These are phyloP conservation scores for Bolboschoenoplectus hybrid DNA, from an alignment of 202 grass and related monocot species.

Conservation along the genomic window DNA sequence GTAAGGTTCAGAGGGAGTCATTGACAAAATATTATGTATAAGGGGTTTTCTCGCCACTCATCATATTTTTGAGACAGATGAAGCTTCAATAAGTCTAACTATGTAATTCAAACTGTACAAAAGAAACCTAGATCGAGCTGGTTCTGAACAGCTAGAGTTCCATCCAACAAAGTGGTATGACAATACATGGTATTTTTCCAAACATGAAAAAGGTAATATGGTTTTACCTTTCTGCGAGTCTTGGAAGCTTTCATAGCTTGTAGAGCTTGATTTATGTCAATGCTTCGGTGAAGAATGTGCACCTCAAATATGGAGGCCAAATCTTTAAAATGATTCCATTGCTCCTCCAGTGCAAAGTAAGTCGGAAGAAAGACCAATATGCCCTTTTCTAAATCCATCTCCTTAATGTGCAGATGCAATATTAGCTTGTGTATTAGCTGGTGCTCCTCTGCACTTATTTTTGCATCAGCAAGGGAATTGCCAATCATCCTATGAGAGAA, in stretches of 20 bases:
- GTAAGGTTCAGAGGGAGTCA: not conserved
- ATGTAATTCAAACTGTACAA: not conserved
- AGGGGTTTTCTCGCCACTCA: not conserved
- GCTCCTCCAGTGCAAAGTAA: conserved; percentile 84
- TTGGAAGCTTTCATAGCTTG: conserved; percentile 70
- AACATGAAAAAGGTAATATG: conserved; percentile 8
- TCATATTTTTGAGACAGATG: conserved; percentile 6
- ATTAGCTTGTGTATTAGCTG: conserved; percentile 69
- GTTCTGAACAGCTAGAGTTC: conserved; percentile 8
- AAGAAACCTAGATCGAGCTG: not conserved
- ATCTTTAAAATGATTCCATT: conserved; percentile 65
- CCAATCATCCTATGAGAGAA: conserved; percentile 46
- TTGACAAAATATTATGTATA: not conserved
- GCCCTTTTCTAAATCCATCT: conserved; percentile 71
- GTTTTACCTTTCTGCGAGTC: conserved; percentile 71
- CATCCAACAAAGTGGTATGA: not conserved
- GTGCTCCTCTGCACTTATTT: conserved; percentile 61
- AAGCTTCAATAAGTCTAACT: not conserved
- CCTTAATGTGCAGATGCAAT: conserved; percentile 67
- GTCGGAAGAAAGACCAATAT: conserved; percentile 98
- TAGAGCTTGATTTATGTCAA: conserved; percentile 88
- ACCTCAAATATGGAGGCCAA: conserved; percentile 62
- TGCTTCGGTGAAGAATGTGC: conserved; percentile 86
- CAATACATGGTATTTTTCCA: not conserved
- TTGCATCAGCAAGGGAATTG: conserved; percentile 47